These are phyloP conservation scores for Litchi chinensis DNA, from an alignment of 345 rosid genomes.

Conservation along the genomic window DNA sequence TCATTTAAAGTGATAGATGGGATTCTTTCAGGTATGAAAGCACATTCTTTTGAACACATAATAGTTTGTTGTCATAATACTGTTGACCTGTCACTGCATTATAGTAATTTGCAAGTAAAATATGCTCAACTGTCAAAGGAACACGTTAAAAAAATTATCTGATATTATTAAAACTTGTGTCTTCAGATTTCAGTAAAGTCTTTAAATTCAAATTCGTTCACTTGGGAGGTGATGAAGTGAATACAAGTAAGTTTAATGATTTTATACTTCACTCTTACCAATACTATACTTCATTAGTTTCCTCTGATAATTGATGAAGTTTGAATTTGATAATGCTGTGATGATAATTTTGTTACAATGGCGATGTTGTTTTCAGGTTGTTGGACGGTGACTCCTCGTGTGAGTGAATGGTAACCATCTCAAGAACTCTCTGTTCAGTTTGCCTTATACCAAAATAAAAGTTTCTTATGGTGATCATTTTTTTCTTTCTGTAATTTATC, in stretches of 20 bases:
- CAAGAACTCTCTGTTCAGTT: constrained; percentile 2
- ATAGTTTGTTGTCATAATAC: constrained; percentile 6
- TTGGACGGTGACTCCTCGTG: constrained; percentile 59
- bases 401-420: constrained; percentile 53
- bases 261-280: not conserved
- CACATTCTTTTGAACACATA: not conserved
- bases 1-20: constrained; percentile 74
- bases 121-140: not conserved
- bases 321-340: not conserved
- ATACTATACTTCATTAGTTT: not conserved
- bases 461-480: not conserved
- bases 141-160: not conserved
- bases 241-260: constrained; percentile 51
- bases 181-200: constrained; percentile 74
- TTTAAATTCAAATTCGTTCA: constrained; percentile 71
- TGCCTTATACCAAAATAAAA: not conserved
- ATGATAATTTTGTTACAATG: constrained; percentile 14
- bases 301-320: not conserved
- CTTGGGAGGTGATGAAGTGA: constrained; percentile 87
- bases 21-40: constrained; percentile 64
- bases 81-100: not conserved
- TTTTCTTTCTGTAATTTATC: not conserved
- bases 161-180: not conserved
- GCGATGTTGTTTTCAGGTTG: constrained; percentile 51
- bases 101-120: not conserved